These are phyloP conservation scores for Ilyonectria robusta DNA, from an alignment of 2,329 filamentous ascomycete genomes.

Conservation along the genomic window DNA sequence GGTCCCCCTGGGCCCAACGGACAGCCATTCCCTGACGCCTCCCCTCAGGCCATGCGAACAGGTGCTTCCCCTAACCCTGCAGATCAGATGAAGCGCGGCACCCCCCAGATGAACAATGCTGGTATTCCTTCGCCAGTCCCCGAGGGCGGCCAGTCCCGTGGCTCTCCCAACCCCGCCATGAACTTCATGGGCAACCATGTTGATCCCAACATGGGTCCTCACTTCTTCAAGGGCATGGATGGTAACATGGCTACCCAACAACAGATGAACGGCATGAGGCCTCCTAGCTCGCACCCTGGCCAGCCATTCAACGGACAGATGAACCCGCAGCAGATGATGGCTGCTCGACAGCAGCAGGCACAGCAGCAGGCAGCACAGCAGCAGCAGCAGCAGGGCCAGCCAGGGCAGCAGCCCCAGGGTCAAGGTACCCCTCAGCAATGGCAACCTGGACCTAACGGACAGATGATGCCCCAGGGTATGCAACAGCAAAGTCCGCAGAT, in stretches of 20 bases:
- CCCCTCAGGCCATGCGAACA: slow-evolving; percentile 76
- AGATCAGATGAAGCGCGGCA: slow-evolving; percentile 85
- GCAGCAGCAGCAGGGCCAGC: slow-evolving; percentile 57
- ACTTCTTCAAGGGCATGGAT: slow-evolving; percentile 73
- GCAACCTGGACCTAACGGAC: slow-evolving; percentile 59
- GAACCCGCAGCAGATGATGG: slow-evolving; percentile 73
- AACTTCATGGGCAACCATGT: slow-evolving; percentile 75
- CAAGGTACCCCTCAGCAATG: slow-evolving; percentile 55
- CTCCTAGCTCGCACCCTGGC: slow-evolving; percentile 77
- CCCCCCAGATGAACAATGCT: slow-evolving; percentile 80
- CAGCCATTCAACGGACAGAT: slow-evolving; percentile 71
- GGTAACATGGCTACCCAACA: slow-evolving; percentile 65
- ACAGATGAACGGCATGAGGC: slow-evolving; percentile 77
- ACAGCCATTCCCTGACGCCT: slow-evolving; percentile 77
- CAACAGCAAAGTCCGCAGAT: slow-evolving; percentile 61
- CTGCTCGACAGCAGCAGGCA: slow-evolving; percentile 63
- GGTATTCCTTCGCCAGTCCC: slow-evolving; percentile 80
- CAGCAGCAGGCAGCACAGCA: slow-evolving; percentile 53
- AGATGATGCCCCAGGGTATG: slow-evolving; percentile 58
- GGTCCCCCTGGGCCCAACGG: slow-evolving; percentile 70
- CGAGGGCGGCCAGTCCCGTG: slow-evolving; percentile 76
- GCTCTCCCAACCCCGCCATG: slow-evolving; percentile 74
- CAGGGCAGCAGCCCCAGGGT: slow-evolving; percentile 50
- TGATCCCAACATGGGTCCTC: slow-evolving; percentile 72
- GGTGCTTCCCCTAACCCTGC: slow-evolving; percentile 83